phyloP scores from a whole-genome alignment of 768 basidiomycete genomes.

The Mycena galericulata region DNA sequence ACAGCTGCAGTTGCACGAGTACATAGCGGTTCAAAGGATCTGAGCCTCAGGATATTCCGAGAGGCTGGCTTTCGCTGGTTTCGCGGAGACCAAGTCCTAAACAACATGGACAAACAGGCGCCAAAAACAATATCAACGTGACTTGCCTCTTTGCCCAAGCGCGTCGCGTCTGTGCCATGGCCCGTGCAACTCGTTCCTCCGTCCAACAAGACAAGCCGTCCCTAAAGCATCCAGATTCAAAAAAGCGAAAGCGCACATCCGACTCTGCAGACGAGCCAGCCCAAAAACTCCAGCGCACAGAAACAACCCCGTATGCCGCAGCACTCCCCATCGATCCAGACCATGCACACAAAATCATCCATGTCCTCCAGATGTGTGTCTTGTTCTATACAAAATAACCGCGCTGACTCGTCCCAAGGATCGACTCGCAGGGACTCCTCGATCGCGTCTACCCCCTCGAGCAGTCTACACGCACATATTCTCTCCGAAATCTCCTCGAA shows the following conservation, averaged over 20 bases:
- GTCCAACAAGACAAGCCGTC: slow-evolving; percentile 50
- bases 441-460: slow-evolving; percentile 76
- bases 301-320: slow-evolving; percentile 37
- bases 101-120: background rate
- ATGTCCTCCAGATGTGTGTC: slow-evolving; percentile 68
- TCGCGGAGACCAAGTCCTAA: too few species aligned
- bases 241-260: slow-evolving; percentile 77
- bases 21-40: too few species aligned
- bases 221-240: slow-evolving; percentile 50
- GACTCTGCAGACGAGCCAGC: slow-evolving; percentile 62
- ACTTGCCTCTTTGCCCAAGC: background rate
- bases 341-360: slow-evolving; percentile 67
- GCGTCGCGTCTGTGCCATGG: slow-evolving; percentile 59
- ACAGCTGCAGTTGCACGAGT: too few species aligned
- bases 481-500: slow-evolving; percentile 68
- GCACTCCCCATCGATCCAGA: slow-evolving; percentile 49
- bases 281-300: slow-evolving; percentile 62
- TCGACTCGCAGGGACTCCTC: slow-evolving; percentile 81
- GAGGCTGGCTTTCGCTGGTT: too few species aligned
- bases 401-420: slow-evolving; percentile 50
- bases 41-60: too few species aligned
- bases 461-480: slow-evolving; percentile 53
- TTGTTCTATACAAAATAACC: background rate
- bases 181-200: slow-evolving; percentile 81
- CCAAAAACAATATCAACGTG: background rate